Evolutionary conservation across 2,329 filamentous ascomycete genomes (phyloP), one percentile per base, ranked within the genome.

Genomic region (Trichoderma gracile): DNA sequence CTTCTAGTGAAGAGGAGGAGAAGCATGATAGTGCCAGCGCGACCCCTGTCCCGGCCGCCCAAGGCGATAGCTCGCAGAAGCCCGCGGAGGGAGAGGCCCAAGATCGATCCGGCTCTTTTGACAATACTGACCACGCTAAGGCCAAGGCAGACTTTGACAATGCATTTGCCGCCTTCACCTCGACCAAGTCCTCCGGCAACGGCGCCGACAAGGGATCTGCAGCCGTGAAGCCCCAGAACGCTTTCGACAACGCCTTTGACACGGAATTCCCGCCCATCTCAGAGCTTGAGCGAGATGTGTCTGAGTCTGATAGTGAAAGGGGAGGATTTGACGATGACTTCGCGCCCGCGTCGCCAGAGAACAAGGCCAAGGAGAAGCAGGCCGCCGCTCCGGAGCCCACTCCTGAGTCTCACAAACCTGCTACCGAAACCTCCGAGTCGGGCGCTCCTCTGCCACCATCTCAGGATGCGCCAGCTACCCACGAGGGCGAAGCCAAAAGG

Each of bases 281-380:
- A n/a, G 92, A 94, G 74, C 79, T 97, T 65, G 89, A 91, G 67
- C 84, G 87, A 33, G 91, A 94, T 25, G 89, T 96, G n/a, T 93
- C 90, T 33, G 92, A 96, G 65, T 89, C 89, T 33, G 89, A 88
- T 62, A 90, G 86, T 66, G 91, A 92, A 54, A 85, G 86, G 55
- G 92, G 91, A 47, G 92, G 93, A 0, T 98, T 98, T 73, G 94
- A 96, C 56, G 95, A 99, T 73, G 89, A 97, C 75, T 98, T 98
- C 74, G 89, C 90, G 0, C 87, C 91, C 15, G 84, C 85, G 2
- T 84, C 83, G 5, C 80, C 82, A 25, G 73, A 75, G 27, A 69
- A 74, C 33, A 81, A 79, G 69, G 38, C 64, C 15, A 67, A 63
- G 27, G 58, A 54, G 42, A 64, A 68, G 50, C 38, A 33, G 33